Conservation (phyloP, 2,329 filamentous ascomycete genomes). For the Trichocomaceae sp. region DNA sequence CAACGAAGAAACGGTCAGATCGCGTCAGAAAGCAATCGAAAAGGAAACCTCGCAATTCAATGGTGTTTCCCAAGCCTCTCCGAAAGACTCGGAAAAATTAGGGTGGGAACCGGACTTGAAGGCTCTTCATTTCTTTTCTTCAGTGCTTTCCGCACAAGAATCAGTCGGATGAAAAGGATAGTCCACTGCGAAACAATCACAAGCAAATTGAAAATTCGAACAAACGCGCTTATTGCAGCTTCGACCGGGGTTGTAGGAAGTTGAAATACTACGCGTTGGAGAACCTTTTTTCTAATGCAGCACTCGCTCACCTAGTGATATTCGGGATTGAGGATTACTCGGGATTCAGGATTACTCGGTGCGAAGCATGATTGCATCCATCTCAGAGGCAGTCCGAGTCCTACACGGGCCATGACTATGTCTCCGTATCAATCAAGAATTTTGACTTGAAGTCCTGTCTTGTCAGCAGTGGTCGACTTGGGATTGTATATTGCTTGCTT, state of each 20-base stretch:
- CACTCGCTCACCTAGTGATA: not conserved
- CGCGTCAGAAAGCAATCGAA: constrained; percentile 36
- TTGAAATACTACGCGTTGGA: not conserved
- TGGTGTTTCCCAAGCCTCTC: constrained; percentile 30
- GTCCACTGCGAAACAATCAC: not conserved
- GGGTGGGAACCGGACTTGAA: not conserved
- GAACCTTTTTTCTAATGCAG: not conserved
- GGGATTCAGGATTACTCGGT: not conserved
- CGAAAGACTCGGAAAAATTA: constrained; percentile 28
- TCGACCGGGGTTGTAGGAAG: not conserved
- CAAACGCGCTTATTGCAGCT: not conserved
- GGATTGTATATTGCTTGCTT: not conserved
- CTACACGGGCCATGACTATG: not conserved
- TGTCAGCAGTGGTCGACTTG: not conserved
- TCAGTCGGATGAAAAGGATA: not conserved
- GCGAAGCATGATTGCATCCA: not conserved
- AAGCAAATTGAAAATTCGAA: not conserved
- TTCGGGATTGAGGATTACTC: not conserved
- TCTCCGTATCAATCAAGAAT: too few species aligned
- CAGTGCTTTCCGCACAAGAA: not conserved
- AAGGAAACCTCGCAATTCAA: constrained; percentile 32
- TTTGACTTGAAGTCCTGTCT: too few species aligned
- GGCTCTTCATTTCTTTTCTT: not conserved
- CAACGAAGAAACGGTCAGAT: constrained; percentile 22
- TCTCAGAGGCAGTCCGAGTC: not conserved